A percentile compares a stretch with the other conserved stretches of the same genome.
Evolutionary conservation across 371 early-diverging fungal species (phyloP).

Genomic region (Homolaphlyctis polyrhiza): DNA sequence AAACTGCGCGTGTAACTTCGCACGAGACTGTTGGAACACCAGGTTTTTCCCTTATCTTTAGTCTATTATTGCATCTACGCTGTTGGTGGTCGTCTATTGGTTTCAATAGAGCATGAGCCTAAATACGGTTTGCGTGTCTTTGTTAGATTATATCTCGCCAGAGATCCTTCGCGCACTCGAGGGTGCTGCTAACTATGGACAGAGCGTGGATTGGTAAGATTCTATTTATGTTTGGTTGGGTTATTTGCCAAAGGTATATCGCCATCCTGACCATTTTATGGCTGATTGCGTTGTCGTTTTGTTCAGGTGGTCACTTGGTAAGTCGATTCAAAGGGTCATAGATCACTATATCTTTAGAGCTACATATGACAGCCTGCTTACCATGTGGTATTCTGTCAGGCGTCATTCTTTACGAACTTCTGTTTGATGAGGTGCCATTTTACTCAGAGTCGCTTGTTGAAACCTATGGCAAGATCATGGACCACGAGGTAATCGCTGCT

Average conservation of each 20-base stretch:
- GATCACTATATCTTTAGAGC: neutral
- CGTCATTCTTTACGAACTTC: slow-evolving; percentile 63
- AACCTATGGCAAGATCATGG: slow-evolving; percentile 61
- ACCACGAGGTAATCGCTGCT: too few relatives aligned
- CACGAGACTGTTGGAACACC: slow-evolving; percentile 64
- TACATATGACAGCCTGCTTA: neutral
- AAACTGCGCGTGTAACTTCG: slow-evolving; percentile 30
- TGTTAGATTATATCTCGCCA: slow-evolving; percentile 61
- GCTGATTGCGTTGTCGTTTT: neutral
- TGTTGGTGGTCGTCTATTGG: too few relatives aligned
- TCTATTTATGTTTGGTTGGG: neutral
- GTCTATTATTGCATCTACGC: neutral
- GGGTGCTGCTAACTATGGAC: slow-evolving; percentile 42
- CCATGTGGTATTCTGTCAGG: slow-evolving; percentile 25
- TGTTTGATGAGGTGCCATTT: slow-evolving; percentile 62
- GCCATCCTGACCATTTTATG: neutral
- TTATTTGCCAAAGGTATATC: neutral
- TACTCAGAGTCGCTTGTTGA: slow-evolving; percentile 56
- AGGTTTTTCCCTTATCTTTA: slow-evolving; percentile 9
- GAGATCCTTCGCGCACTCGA: slow-evolving; percentile 57
- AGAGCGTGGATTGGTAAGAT: slow-evolving; percentile 58
- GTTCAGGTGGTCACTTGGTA: slow-evolving; percentile 47
- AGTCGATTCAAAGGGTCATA: neutral
- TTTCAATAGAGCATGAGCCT: neutral
- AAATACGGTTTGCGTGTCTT: neutral